Conservation (phyloP, 2,329 filamentous ascomycete species). For the Verticillium klebahnii region DNA sequence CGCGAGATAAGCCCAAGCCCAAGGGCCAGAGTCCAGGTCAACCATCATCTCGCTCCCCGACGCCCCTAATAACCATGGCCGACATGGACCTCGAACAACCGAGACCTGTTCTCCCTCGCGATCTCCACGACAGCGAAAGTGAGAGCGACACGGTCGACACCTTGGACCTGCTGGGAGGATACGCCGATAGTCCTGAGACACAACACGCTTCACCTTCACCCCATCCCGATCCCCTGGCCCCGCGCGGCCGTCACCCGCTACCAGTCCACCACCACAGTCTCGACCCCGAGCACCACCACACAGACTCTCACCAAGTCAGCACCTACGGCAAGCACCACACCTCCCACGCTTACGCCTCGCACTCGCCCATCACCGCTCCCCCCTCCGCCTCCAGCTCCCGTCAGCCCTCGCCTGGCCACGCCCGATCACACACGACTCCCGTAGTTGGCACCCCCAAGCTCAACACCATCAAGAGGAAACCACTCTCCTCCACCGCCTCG, state of each 20-base stretch:
- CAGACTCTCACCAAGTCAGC: not conserved
- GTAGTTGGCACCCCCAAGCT: slow-evolving; percentile 5
- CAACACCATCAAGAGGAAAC: slow-evolving; percentile 52
- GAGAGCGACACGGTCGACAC: slow-evolving; percentile 8
- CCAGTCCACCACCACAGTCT: not conserved
- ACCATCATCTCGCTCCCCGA: slow-evolving; percentile 2
- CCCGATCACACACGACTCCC: slow-evolving; percentile 13
- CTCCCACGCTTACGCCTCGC: not conserved
- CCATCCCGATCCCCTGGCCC: not conserved
- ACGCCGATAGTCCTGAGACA: slow-evolving; percentile 10
- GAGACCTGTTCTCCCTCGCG: not conserved
- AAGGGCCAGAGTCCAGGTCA: slow-evolving; percentile 9
- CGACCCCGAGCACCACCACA: not conserved
- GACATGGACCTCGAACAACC: not conserved
- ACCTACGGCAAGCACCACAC: not conserved
- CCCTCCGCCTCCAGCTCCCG: not conserved
- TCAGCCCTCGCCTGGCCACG: slow-evolving; percentile 12
- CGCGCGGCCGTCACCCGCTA: not conserved
- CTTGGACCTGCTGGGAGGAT: slow-evolving; percentile 4
- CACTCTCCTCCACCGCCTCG: slow-evolving; percentile 52
- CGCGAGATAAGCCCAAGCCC: slow-evolving; percentile 9
- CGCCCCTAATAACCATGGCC: not conserved
- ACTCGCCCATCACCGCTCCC: slow-evolving; percentile 12
- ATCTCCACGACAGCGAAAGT: not conserved
- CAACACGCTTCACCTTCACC: slow-evolving; percentile 11